phyloP scores from a whole-genome alignment of 2,329 filamentous ascomycete species.

The Curvularia sp. region DNA sequence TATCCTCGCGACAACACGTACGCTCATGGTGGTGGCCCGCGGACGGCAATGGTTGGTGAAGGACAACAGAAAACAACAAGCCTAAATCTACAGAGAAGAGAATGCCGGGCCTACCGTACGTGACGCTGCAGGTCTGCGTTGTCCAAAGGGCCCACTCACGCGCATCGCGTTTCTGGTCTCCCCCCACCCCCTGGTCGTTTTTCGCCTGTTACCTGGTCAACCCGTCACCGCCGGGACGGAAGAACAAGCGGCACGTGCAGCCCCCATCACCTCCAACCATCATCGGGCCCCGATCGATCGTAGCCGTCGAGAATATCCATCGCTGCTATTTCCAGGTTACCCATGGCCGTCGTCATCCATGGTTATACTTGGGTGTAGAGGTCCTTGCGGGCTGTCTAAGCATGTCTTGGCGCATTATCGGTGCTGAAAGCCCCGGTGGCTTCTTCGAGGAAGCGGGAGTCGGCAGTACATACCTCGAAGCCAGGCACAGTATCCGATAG shows the following conservation, averaged over 20 bases:
- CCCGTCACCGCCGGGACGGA: constrained; percentile 22
- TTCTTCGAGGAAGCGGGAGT: background rate
- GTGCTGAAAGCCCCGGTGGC: background rate
- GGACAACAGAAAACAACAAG: constrained; percentile 28
- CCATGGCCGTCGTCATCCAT: background rate
- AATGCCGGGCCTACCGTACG: constrained; percentile 38
- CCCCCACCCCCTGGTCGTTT: constrained; percentile 23
- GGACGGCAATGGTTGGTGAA: constrained; percentile 18
- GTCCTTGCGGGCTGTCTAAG: background rate
- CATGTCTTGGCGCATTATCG: background rate
- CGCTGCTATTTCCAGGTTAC: background rate
- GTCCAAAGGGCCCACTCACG: constrained; percentile 27
- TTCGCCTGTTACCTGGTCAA: constrained; percentile 34
- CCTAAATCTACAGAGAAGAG: constrained; percentile 40
- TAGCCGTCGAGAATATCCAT: background rate
- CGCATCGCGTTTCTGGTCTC: constrained; percentile 35
- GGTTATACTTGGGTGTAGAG: background rate
- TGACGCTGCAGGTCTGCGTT: constrained; percentile 42
- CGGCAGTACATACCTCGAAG: constrained; percentile 3
- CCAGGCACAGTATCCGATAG: constrained; percentile 5
- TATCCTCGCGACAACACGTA: constrained; percentile 89
- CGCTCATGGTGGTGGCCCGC: constrained; percentile 57
- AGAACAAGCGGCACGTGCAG: constrained; percentile 27
- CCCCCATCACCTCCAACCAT: constrained; percentile 3
- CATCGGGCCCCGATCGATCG: background rate